Percentiles rank a stretch among this genome's conserved stretches.
Evolutionary conservation across 2,329 filamentous ascomycete species (phyloP).

Genomic region (Nannizziopsis arthrosporioides): DNA sequence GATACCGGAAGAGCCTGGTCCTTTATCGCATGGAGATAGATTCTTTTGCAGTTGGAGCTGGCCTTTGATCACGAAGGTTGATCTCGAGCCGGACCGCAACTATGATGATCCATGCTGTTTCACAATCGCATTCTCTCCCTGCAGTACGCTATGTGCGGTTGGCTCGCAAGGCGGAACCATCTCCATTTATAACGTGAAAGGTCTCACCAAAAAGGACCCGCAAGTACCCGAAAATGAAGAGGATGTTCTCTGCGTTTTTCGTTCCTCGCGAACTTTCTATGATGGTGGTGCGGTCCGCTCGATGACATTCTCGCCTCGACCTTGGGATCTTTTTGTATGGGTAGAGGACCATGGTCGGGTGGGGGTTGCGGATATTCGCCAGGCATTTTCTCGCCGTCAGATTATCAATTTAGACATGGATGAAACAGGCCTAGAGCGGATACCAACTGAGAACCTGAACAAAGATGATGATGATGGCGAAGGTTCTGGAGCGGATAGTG

Average conservation of each 20-base stretch:
- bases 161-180: constrained; percentile 41
- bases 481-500: constrained; percentile 19
- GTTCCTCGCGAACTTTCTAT: constrained; percentile 61
- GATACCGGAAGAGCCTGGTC: constrained; percentile 23
- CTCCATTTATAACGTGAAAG: constrained; percentile 34
- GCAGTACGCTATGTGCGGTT: constrained; percentile 38
- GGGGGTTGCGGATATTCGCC: constrained; percentile 38
- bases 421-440: constrained; percentile 25
- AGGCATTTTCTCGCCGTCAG: constrained; percentile 36
- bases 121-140: constrained; percentile 39
- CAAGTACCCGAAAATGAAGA: constrained; percentile 34
- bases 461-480: constrained; percentile 21
- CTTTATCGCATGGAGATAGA: constrained; percentile 22
- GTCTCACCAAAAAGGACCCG: constrained; percentile 27
- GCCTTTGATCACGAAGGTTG: constrained; percentile 29
- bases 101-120: constrained; percentile 37
- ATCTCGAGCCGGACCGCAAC: constrained; percentile 31
- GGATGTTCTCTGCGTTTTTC: constrained; percentile 62
- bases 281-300: constrained; percentile 70
- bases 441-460: constrained; percentile 23
- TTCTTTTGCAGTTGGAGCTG: constrained; percentile 33
- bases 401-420: constrained; percentile 29
- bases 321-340: constrained; percentile 86
- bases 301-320: constrained; percentile 83
- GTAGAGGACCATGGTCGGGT: constrained; percentile 62